Conservation (phyloP, 208 protist species). For the Acanthamoeba comandoni region DNA sequence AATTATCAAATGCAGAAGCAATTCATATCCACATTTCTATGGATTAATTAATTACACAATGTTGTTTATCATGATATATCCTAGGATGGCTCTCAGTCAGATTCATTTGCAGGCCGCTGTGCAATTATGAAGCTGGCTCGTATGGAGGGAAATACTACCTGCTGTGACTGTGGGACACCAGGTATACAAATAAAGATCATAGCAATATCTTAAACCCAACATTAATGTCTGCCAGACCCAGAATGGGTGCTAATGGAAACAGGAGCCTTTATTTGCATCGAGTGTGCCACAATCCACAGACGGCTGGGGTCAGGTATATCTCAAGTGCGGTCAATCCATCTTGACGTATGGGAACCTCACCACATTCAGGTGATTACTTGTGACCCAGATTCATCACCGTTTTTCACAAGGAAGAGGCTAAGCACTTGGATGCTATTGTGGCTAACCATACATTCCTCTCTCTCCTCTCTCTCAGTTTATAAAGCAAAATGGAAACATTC, state of each 20-base stretch:
- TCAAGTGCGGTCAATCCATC: constrained; percentile 58
- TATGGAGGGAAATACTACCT: too few relatives aligned
- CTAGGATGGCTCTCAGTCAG: constrained; percentile 56
- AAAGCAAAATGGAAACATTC: constrained; percentile 46
- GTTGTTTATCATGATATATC: too few relatives aligned
- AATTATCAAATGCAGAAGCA: not conserved
- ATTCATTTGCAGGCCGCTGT: not conserved
- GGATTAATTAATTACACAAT: not conserved
- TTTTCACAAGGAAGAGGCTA: too few relatives aligned
- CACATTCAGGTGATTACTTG: not conserved
- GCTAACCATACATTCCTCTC: too few relatives aligned
- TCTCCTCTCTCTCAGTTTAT: constrained; percentile 12
- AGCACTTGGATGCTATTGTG: too few relatives aligned
- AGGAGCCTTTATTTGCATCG: constrained; percentile 67
- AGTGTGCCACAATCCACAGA: constrained; percentile 40
- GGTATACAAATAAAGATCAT: too few relatives aligned
- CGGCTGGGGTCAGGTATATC: constrained; percentile 41
- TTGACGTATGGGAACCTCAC: constrained; percentile 27
- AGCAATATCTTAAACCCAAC: not conserved
- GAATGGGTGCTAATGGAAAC: constrained; percentile 65
- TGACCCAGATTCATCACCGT: not conserved
- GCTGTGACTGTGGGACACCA: too few relatives aligned
- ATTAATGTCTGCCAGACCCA: constrained; percentile 3
- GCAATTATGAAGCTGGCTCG: too few relatives aligned
- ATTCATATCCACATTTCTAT: not conserved